Conservation (phyloP, 2,329 filamentous ascomycete species). For the Colletotrichum sp. region DNA sequence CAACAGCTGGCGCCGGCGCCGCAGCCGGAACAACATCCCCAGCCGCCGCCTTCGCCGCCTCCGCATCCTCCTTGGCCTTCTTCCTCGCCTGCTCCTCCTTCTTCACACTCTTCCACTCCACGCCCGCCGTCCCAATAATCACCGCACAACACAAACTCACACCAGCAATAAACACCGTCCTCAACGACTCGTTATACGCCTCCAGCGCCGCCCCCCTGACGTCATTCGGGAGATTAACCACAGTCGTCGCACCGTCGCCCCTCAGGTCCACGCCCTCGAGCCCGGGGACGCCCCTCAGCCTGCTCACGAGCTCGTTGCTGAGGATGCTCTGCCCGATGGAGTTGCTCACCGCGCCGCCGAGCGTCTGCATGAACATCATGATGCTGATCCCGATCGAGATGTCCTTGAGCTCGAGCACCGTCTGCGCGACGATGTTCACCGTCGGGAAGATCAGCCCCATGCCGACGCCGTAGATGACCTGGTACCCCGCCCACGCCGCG, state of each 20-base stretch:
- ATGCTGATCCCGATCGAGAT: constrained; percentile 46
- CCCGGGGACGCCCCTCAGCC: constrained; percentile 33
- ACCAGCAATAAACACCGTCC: constrained; percentile 64
- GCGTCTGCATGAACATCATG: constrained; percentile 49
- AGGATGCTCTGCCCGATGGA: constrained; percentile 52
- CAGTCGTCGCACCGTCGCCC: constrained; percentile 13
- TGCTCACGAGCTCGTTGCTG: constrained; percentile 40
- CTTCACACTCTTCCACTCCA: constrained; percentile 64
- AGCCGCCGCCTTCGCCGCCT: not conserved
- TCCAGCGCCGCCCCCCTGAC: constrained; percentile 24
- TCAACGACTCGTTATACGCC: constrained; percentile 67
- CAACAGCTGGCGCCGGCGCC: not conserved
- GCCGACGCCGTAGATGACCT: constrained; percentile 49
- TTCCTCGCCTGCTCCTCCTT: constrained; percentile 23
- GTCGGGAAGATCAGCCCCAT: constrained; percentile 48
- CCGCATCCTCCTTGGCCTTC: not conserved
- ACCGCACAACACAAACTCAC: constrained; percentile 58
- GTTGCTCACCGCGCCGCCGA: constrained; percentile 51
- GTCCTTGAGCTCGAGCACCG: constrained; percentile 44
- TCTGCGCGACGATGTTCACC: constrained; percentile 51
- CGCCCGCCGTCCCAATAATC: constrained; percentile 56
- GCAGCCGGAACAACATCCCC: not conserved
- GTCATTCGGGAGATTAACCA: constrained; percentile 26
- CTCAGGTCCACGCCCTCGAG: constrained; percentile 23
- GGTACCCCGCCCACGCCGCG: constrained; percentile 44